A percentile compares a stretch with the other conserved stretches of the same genome.
Conservation (phyloP, 805 yeast species). For the Spathaspora passalidarum region DNA sequence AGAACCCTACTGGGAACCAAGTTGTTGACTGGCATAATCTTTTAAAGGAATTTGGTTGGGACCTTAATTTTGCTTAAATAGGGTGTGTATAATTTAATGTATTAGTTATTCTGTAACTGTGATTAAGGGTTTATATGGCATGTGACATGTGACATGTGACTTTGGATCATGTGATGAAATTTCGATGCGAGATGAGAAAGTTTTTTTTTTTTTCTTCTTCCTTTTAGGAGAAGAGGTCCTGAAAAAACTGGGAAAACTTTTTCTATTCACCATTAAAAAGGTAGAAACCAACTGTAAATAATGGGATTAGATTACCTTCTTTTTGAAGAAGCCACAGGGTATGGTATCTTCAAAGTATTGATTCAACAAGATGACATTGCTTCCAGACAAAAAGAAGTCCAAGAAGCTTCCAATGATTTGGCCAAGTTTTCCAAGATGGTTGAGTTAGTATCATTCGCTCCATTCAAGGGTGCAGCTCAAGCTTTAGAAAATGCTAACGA, state of each 20-base stretch:
- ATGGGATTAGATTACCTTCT: conserved; percentile 86
- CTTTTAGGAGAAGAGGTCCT: not conserved
- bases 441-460: conserved; percentile 92
- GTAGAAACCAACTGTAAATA: conserved; percentile 26
- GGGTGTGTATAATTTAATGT: not conserved
- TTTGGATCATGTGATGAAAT: not conserved
- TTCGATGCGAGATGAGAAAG: conserved; percentile 2
- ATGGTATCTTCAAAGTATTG: conserved; percentile 91
- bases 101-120: not conserved
- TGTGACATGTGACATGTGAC: not conserved
- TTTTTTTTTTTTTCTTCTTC: conserved; percentile 2
- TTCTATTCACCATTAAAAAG: not conserved
- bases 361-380: conserved; percentile 94
- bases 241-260: not conserved
- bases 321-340: conserved; percentile 98
- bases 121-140: not conserved
- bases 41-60: conserved; percentile 70
- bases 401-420: conserved; percentile 82
- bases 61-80: conserved; percentile 64
- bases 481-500: conserved; percentile 98
- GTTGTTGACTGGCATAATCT: conserved; percentile 73
- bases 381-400: conserved; percentile 88
- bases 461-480: conserved; percentile 99
- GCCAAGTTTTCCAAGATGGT: conserved; percentile 87
- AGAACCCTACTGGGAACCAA: conserved; percentile 49